Conservation (phyloP, 2,329 filamentous ascomycete genomes). For the Fusarium tupiense region DNA sequence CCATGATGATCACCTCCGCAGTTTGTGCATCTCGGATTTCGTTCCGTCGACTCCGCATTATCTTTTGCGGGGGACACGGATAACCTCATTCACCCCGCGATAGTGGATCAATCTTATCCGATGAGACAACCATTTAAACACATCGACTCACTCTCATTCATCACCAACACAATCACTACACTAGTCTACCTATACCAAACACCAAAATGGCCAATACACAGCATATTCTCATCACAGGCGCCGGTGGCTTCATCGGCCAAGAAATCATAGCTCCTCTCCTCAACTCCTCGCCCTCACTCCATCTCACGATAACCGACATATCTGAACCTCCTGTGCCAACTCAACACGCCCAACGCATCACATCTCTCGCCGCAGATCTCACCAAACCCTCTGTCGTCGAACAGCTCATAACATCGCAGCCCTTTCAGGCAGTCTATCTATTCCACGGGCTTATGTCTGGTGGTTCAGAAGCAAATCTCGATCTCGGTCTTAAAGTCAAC, state of each 20-base stretch:
- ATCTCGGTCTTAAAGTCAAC: conserved; percentile 65
- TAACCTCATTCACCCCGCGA: conserved; percentile 23
- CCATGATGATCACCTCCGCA: background rate
- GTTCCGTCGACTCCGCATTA: conserved; percentile 32
- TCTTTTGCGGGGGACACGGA: conserved; percentile 26
- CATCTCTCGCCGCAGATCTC: conserved; percentile 40
- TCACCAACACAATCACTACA: background rate
- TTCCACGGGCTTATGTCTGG: conserved; percentile 73
- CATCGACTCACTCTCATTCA: background rate
- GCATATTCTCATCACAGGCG: conserved; percentile 69
- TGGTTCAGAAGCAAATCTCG: conserved; percentile 67
- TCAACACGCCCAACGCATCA: conserved; percentile 42
- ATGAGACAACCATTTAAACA: background rate
- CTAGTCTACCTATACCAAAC: background rate
- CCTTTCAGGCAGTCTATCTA: conserved; percentile 62
- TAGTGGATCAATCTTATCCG: conserved; percentile 29
- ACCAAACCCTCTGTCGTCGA: conserved; percentile 32
- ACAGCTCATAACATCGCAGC: conserved; percentile 43
- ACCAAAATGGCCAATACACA: conserved; percentile 23
- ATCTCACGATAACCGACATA: conserved; percentile 67
- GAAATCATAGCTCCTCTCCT: conserved; percentile 66
- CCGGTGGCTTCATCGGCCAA: conserved; percentile 72
- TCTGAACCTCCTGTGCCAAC: conserved; percentile 61
- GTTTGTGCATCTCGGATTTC: conserved; percentile 24
- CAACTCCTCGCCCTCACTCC: conserved; percentile 47